Evolutionary conservation across 1,284 basidiomycete species (phyloP), one percentile per base, ranked within the genome.

Genomic region (Heterobasidion parviporum): DNA sequence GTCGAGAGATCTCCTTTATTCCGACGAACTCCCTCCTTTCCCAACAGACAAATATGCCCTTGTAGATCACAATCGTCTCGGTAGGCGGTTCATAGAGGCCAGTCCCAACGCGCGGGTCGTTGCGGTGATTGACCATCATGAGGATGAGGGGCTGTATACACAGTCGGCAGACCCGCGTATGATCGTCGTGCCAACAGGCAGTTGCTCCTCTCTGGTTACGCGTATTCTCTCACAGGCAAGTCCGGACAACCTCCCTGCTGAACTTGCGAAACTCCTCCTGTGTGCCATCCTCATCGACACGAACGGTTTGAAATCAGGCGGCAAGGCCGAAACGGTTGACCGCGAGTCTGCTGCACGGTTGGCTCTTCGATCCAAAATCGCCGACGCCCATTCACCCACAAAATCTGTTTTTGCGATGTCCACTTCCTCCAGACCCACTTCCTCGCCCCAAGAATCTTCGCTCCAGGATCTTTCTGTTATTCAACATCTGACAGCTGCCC

Each of bases 121-220:
- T 1, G 85, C 88, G 2, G 76, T 98, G 53, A 73, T 99, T n/a
- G 96, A 99, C 68, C 96, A 99, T 67, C 95, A 99, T 68, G 85
- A 81, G 46, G 94, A 98, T 70, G 94, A 95, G 62, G 78, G 79
- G 0, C 72, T 78, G 2, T 82, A 96, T 67, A 66, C 66, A 6
- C 77, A 79, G n/a, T 34, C 44, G 56, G 91, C 92, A 0, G 67
- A 76, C 9, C 85, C 89, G 2, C 81, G 94, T 16, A 70, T 83
- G 53, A 78, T 97, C 56, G 68, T 71, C 46, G 67, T 71, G 3
- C 79, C 82, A 0, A 82, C 83, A 0, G 94, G 94, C 3, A 92
- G 89, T 60, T 91, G 89, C 64, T 71, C 90, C 0, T 93, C 93
- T 0, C 83, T 92, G 43, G 81, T 97, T 47, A 75, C 87, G 1